Conservation (phyloP, 2,329 filamentous ascomycete species). For the Sclerotinia nivalis region DNA sequence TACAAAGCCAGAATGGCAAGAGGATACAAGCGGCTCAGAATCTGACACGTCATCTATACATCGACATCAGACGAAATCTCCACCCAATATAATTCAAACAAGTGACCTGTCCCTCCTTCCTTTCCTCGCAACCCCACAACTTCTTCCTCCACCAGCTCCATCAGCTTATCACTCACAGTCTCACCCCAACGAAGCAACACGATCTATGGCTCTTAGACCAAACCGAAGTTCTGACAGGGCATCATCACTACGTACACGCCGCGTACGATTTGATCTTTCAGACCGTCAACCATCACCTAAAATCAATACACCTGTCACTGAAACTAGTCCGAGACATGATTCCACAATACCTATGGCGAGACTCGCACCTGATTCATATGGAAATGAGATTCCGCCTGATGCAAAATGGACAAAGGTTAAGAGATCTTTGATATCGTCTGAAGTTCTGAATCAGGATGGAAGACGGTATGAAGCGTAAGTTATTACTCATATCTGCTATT, state of each 20-base stretch:
- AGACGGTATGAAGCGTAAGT: slow-evolving; percentile 58
- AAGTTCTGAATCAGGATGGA: slow-evolving; percentile 56
- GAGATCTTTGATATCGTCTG: slow-evolving; percentile 57
- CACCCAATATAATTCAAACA: slow-evolving; percentile 20
- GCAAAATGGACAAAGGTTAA: slow-evolving; percentile 62
- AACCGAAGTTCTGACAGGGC: slow-evolving; percentile 27
- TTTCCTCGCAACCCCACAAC: neutral
- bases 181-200: slow-evolving; percentile 24
- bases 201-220: slow-evolving; percentile 29
- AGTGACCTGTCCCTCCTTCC: slow-evolving; percentile 13
- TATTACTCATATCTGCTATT: neutral
- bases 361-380: slow-evolving; percentile 58
- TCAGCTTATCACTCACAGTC: slow-evolving; percentile 1
- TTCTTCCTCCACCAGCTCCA: slow-evolving; percentile 5
- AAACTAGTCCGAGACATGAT: slow-evolving; percentile 26
- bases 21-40: slow-evolving; percentile 3
- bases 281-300: slow-evolving; percentile 21
- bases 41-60: slow-evolving; percentile 10
- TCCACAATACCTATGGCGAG: neutral
- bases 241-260: slow-evolving; percentile 27
- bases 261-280: slow-evolving; percentile 28
- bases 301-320: slow-evolving; percentile 5
- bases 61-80: slow-evolving; percentile 9
- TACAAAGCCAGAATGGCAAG: neutral
- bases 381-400: slow-evolving; percentile 56